Percentiles rank a stretch among this genome's conserved stretches.
These are phyloP conservation scores for Solanum hybrid DNA, from an alignment of 305 asterid species.

Conservation along the genomic window DNA sequence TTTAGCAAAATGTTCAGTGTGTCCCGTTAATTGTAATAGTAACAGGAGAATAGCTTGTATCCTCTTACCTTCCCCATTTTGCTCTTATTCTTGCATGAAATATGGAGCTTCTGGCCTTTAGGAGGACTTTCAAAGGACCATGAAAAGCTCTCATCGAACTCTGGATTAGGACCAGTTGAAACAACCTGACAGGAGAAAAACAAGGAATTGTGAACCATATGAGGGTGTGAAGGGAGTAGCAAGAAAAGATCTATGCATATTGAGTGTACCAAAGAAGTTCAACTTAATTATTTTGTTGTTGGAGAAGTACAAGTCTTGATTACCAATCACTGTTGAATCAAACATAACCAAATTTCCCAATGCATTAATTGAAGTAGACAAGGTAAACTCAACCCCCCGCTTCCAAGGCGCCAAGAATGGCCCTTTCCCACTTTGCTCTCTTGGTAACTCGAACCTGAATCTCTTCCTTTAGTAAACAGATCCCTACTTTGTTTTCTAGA, in stretches of 20 bases:
- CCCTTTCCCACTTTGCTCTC: neutral
- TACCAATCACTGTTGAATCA: neutral
- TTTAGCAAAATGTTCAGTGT: neutral
- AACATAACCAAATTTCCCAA: neutral
- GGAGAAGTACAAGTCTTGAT: neutral
- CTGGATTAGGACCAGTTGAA: slow-evolving; percentile 93
- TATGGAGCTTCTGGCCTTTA: slow-evolving; percentile 96
- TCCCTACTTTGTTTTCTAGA: neutral
- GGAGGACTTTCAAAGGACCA: slow-evolving; percentile 99
- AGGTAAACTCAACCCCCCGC: neutral
- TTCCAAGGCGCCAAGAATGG: neutral
- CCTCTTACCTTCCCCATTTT: slow-evolving; percentile 86
- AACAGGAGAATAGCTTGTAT: neutral
- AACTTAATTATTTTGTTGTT: neutral
- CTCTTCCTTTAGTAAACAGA: neutral
- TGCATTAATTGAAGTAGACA: neutral
- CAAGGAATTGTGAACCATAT: neutral
- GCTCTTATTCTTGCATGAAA: slow-evolving; percentile 99
- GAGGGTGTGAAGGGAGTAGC: neutral
- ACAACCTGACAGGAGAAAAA: slow-evolving; percentile 44
- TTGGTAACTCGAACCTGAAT: neutral
- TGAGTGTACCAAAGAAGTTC: neutral
- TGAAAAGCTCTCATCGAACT: slow-evolving; percentile 88
- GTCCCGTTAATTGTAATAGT: neutral
- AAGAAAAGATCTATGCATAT: neutral